phyloP scores from a whole-genome alignment of 2,329 filamentous ascomycete genomes.

The Coniochaeta hoffmannii region DNA sequence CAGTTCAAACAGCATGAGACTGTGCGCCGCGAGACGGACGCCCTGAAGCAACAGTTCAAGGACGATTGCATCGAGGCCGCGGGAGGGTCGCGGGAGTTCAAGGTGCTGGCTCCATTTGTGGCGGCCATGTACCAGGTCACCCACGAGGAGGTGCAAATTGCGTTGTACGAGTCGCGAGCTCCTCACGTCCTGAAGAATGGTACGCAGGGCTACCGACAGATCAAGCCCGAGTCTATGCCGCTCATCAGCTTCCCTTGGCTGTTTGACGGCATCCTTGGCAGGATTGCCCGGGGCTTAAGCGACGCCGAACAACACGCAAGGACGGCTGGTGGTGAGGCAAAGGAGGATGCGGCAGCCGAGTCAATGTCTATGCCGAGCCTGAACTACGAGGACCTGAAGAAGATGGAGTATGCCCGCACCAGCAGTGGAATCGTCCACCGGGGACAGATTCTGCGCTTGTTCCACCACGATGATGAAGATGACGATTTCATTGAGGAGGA shows the following conservation, averaged over 20 bases:
- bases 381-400: constrained; percentile 8
- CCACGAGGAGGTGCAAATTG: constrained; percentile 57
- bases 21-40: constrained; percentile 59
- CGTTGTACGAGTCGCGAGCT: constrained; percentile 38
- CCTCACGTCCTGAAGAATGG: constrained; percentile 11
- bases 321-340: neutral
- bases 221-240: constrained; percentile 53
- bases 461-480: constrained; percentile 15
- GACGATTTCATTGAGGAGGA: constrained; percentile 5
- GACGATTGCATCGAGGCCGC: constrained; percentile 58
- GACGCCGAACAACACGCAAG: neutral
- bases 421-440: constrained; percentile 24
- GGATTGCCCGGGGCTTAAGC: constrained; percentile 33
- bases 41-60: constrained; percentile 63
- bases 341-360: neutral
- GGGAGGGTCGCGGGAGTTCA: constrained; percentile 46
- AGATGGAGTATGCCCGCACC: constrained; percentile 17
- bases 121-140: constrained; percentile 87
- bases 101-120: constrained; percentile 61
- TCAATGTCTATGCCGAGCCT: neutral
- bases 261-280: constrained; percentile 64
- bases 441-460: constrained; percentile 22
- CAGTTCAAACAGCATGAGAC: constrained; percentile 88
- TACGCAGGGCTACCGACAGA: constrained; percentile 25
- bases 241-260: constrained; percentile 94